phyloP scores from a whole-genome alignment of 2,329 filamentous ascomycete species.

The Arthrobotrys iridis region DNA sequence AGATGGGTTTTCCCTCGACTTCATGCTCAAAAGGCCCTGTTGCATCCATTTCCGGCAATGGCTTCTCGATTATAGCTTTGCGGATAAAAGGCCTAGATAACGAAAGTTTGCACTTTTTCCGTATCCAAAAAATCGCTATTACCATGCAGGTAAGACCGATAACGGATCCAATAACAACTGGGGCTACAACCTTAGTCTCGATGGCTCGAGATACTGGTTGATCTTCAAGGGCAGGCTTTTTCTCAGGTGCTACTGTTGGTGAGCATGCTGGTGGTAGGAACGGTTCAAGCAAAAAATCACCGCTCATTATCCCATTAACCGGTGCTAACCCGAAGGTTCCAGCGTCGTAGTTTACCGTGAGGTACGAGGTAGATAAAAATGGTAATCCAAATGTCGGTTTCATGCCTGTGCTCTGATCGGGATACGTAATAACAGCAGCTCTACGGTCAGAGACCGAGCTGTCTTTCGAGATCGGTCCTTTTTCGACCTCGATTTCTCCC shows the following conservation, averaged over 20 bases:
- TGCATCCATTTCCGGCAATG: neutral
- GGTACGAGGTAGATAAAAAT: neutral
- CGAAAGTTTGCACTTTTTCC: neutral
- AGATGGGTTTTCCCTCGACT: neutral
- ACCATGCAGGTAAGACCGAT: neutral
- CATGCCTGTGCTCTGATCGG: neutral
- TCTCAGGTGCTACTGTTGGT: neutral
- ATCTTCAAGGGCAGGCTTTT: neutral
- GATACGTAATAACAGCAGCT: neutral
- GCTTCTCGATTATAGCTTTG: neutral
- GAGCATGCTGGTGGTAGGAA: neutral
- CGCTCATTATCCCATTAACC: neutral
- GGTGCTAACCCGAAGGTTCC: neutral
- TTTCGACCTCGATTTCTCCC: neutral
- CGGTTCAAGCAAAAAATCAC: neutral
- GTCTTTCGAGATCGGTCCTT: neutral
- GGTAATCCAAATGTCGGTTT: neutral
- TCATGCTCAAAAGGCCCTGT: neutral
- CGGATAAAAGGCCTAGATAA: neutral
- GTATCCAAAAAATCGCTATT: neutral
- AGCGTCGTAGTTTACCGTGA: neutral
- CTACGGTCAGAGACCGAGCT: neutral
- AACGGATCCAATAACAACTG: neutral
- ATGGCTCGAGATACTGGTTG: neutral
- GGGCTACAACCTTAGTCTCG: neutral